phyloP scores from a whole-genome alignment of 2,329 filamentous ascomycete species.

The Zasmidium cellare region DNA sequence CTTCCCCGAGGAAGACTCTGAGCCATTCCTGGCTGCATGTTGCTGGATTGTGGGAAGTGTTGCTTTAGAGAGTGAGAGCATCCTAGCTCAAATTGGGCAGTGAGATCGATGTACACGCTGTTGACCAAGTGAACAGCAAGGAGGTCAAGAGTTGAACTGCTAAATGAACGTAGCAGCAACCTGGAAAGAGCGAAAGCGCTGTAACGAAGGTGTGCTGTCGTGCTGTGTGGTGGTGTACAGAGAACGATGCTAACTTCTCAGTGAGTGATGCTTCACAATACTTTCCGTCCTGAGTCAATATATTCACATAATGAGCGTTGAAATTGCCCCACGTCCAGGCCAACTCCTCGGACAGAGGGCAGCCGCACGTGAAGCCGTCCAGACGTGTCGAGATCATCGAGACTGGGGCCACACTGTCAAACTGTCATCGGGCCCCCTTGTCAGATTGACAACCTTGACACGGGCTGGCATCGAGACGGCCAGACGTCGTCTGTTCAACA shows the following conservation, averaged over 20 bases:
- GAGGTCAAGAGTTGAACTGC: neutral
- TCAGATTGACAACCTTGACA: neutral
- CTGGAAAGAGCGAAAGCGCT: neutral
- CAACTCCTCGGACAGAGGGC: neutral
- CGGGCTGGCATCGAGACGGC: neutral
- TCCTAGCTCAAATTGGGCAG: neutral
- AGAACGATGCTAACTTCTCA: neutral
- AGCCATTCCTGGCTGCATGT: constrained; percentile 4
- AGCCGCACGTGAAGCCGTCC: constrained; percentile 1
- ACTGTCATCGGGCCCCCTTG: neutral
- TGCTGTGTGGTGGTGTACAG: neutral
- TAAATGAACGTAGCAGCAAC: neutral
- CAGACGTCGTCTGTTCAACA: neutral
- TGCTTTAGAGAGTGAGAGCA: constrained; percentile 14
- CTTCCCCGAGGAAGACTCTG: constrained; percentile 8
- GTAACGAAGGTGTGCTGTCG: neutral
- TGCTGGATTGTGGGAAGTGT: constrained; percentile 11
- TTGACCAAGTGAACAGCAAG: no score
- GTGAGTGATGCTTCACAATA: neutral
- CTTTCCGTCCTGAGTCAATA: neutral
- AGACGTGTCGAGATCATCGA: constrained; percentile 5
- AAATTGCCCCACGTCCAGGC: neutral
- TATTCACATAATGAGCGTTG: neutral
- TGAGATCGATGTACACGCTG: neutral
- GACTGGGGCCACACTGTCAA: neutral